Base-by-base conservation (phyloP, 108 stramenopile genomes). In the Pseudonitzschia delicatissima region DNA sequence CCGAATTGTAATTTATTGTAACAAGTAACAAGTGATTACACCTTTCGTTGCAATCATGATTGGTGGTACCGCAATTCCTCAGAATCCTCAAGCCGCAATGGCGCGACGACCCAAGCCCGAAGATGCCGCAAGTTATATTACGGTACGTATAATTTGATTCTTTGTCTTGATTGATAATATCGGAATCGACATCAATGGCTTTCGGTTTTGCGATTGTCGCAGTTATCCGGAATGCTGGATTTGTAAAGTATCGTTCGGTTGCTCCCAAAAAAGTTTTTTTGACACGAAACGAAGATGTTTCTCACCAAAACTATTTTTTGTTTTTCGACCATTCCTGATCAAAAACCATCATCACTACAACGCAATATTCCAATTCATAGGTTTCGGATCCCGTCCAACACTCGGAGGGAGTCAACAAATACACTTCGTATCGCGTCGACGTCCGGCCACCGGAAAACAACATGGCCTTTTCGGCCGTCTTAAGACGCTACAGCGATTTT, bases 401-500 rank as follows among this genome's bases (percentile, higher is more conserved):
- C 53, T 69, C 82, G 40, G 91, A 93, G 47, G 91, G 94, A 15
- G 83, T 93, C 66, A 91, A 91, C 82, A 93, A 91, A 67, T 93
- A 88, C 79, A 93, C 91, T 25, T 88, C 87, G 45, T 93, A 96
- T 66, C 86, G 90, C 15, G 93, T 94, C 35, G 90, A 94, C 42
- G 88, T 90, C 40, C 87, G 89, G 48, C 85, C 88, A 44, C 91
- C 78, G 18, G 49, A 77, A 47, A 45, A 67, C 45, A 71, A 76
- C 39, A 73, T 87, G 72, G 63, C 51, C 33, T 87, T 84, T 64
- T 81, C 83, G 48, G 82, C 87, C 13, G 95, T 96, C n/a, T 61
- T 96, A 34, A 85, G 97, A 26, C 91, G 97, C 2, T 98, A 96
- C 72, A 88, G 87, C 39, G 97, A 99, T 77, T 99, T 99, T 76